Percentiles rank a stretch among this genome's conserved stretches.
phyloP scores from a whole-genome alignment of 1,284 basidiomycete species.

The Farysia itapuensis region DNA sequence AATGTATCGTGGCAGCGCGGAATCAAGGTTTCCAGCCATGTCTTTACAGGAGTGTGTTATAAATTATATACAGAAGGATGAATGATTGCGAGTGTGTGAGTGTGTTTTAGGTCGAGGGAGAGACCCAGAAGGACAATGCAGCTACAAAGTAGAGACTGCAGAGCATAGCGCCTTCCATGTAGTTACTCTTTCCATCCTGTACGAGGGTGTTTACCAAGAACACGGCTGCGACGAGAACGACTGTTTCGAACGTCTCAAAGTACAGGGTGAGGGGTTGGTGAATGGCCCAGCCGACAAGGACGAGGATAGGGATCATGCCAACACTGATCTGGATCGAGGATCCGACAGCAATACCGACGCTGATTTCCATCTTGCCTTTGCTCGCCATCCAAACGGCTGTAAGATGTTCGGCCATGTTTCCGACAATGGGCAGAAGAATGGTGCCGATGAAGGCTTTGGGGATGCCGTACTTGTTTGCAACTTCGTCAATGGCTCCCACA shows the following conservation, averaged over 20 bases:
- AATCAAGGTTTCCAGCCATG: too few species aligned
- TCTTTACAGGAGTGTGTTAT: too few species aligned
- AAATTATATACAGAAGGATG: too few species aligned
- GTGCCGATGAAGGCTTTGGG: slow-evolving; percentile 58
- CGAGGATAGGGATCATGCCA: slow-evolving; percentile 58
- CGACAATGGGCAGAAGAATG: slow-evolving; percentile 80
- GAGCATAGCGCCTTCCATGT: slow-evolving; percentile 61
- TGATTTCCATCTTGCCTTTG: slow-evolving; percentile 59
- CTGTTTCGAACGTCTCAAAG: slow-evolving; percentile 57
- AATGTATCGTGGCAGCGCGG: too few species aligned
- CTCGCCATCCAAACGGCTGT: slow-evolving; percentile 55
- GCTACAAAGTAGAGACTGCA: slow-evolving; percentile 48
- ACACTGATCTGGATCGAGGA: slow-evolving; percentile 65
- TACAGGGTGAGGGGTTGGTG: slow-evolving; percentile 60
- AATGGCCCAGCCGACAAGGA: slow-evolving; percentile 59
- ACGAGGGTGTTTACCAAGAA: slow-evolving; percentile 58
- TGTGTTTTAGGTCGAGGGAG: too few species aligned
- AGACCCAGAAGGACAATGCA: slow-evolving; percentile 55
- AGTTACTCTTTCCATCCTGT: slow-evolving; percentile 59
- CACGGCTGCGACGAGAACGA: slow-evolving; percentile 56
- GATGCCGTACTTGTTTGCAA: slow-evolving; percentile 54
- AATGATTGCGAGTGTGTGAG: too few species aligned
- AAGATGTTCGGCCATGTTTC: slow-evolving; percentile 66
- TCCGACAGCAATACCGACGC: slow-evolving; percentile 83
- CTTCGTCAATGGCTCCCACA: slow-evolving; percentile 58